phyloP scores from a whole-genome alignment of 345 rosid species.

The Boechera divaricarpa region DNA sequence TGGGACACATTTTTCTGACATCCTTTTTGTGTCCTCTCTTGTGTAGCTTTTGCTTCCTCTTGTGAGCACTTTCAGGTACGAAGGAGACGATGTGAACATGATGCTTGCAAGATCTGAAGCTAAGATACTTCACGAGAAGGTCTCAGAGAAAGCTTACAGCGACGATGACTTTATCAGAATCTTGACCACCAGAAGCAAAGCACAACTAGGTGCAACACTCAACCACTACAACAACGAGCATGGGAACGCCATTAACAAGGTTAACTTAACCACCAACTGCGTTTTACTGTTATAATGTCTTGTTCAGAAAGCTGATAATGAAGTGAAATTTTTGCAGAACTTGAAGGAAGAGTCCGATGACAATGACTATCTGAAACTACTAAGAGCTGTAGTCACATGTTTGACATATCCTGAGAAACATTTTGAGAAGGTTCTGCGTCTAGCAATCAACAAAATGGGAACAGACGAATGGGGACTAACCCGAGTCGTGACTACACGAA shows the following conservation, averaged over 20 bases:
- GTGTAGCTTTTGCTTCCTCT: constrained; percentile 87
- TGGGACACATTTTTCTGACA: background rate
- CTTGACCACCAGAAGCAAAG: constrained; percentile 82
- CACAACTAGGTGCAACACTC: constrained; percentile 80
- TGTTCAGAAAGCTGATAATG: constrained; percentile 9
- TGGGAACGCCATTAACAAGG: constrained; percentile 89
- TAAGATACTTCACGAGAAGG: constrained; percentile 81
- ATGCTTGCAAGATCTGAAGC: constrained; percentile 83
- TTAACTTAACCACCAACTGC: constrained; percentile 27
- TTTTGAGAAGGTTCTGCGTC: constrained; percentile 69
- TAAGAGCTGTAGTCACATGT: constrained; percentile 68
- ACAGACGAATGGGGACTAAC: constrained; percentile 86
- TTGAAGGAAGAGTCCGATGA: constrained; percentile 62
- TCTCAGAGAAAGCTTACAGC: constrained; percentile 67
- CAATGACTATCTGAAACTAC: constrained; percentile 62
- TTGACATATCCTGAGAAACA: constrained; percentile 64
- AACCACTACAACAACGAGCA: constrained; percentile 77
- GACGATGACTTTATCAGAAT: constrained; percentile 90
- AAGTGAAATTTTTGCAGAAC: constrained; percentile 45
- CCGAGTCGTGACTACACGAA: constrained; percentile 68
- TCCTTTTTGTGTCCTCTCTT: background rate
- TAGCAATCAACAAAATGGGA: constrained; percentile 65
- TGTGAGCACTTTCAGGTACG: constrained; percentile 75
- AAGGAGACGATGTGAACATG: constrained; percentile 86
- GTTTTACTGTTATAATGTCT: background rate